Conservation (phyloP, 1,284 basidiomycete species). For the Cutaneotrichosporon sp. region DNA sequence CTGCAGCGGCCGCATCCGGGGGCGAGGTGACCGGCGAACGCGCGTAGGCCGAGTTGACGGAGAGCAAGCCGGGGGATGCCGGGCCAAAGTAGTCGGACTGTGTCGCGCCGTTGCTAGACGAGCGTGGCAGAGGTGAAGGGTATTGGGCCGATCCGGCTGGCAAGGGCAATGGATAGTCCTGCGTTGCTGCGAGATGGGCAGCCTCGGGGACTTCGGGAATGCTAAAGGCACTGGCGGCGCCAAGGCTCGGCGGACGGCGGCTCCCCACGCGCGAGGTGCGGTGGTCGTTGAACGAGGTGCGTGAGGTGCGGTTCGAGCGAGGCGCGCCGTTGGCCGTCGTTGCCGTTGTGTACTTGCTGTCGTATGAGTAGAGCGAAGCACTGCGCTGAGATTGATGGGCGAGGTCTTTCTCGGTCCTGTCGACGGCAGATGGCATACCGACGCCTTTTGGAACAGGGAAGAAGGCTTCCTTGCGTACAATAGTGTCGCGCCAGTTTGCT, state of each 20-base stretch:
- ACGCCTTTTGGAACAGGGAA: constrained; percentile 1
- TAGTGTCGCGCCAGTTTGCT: constrained; percentile 8
- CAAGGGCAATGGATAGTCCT: neutral
- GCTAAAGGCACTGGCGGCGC: neutral
- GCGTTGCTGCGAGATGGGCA: neutral
- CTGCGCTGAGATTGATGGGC: neutral
- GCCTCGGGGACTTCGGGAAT: neutral
- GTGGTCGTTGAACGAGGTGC: neutral
- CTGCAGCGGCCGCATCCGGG: neutral
- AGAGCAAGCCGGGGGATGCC: neutral
- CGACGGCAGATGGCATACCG: neutral
- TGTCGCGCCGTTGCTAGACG: neutral
- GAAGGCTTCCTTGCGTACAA: neutral
- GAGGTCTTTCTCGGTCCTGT: neutral
- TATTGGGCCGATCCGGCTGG: neutral
- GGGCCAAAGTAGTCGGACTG: constrained; percentile 2
- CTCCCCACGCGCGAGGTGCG: neutral
- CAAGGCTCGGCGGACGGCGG: neutral
- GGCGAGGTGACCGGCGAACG: neutral
- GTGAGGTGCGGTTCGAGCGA: constrained; percentile 1
- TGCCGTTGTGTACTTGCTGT: constrained; percentile 2
- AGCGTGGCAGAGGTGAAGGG: neutral
- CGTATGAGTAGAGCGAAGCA: constrained; percentile 1
- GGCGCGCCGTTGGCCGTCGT: neutral
- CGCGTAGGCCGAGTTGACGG: neutral